A percentile compares a stretch with the other conserved stretches of the same genome.
These are phyloP conservation scores for Sideroxylon spinosum DNA, from an alignment of 179 eudicot genomes.

Conservation along the genomic window DNA sequence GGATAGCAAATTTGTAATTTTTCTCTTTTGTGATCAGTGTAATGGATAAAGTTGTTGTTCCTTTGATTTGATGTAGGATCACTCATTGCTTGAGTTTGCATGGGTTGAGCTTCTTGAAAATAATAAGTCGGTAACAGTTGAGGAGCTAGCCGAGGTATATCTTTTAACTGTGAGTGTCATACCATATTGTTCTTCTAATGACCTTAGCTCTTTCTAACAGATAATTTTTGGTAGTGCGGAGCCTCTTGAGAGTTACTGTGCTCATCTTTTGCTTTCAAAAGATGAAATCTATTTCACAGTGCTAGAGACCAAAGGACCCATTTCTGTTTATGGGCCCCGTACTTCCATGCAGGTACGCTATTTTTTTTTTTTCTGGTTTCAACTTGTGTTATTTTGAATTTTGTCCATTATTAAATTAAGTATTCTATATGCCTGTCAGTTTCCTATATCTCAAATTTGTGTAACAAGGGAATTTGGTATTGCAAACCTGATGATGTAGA, in stretches of 20 bases:
- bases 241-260: conserved; percentile 91
- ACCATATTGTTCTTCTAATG: conserved; percentile 29
- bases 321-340: conserved; percentile 72
- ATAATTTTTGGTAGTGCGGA: conserved; percentile 84
- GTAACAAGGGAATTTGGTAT: background rate
- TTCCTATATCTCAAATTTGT: background rate
- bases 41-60: background rate
- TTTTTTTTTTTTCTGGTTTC: background rate
- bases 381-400: background rate
- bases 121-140: conserved; percentile 54
- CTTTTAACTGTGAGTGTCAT: conserved; percentile 13
- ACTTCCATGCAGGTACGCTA: conserved; percentile 56
- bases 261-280: conserved; percentile 74
- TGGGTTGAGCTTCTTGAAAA: conserved; percentile 92
- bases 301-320: conserved; percentile 56
- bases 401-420: background rate
- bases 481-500: background rate
- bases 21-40: conserved; percentile 1
- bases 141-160: conserved; percentile 85
- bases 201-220: conserved; percentile 46
- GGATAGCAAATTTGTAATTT: background rate
- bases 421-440: background rate
- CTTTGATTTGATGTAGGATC: conserved; percentile 51
- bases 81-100: conserved; percentile 81
- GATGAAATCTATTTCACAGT: conserved; percentile 82